Conservation (phyloP, 495 filamentous ascomycete genomes). For the Aspergillus steynii region DNA sequence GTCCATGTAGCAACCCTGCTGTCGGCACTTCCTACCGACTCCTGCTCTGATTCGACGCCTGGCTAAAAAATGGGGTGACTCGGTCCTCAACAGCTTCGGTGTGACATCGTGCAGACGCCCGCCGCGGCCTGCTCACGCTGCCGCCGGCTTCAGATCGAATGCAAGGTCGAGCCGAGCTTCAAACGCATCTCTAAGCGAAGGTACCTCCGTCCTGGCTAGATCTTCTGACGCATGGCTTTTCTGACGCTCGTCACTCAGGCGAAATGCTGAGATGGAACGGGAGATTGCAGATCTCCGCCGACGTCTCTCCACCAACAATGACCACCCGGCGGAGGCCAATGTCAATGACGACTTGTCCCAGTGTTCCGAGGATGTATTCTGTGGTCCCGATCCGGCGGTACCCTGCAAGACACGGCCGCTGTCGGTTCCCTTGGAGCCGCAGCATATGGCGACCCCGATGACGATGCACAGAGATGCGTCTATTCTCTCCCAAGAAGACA, state of each 20-base stretch:
- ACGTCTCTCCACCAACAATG: constrained; percentile 37
- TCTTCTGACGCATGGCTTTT: neutral
- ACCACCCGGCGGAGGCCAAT: constrained; percentile 32
- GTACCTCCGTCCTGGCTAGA: constrained; percentile 19
- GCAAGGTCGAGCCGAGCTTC: constrained; percentile 50
- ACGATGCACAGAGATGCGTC: constrained; percentile 41
- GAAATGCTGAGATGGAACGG: constrained; percentile 53
- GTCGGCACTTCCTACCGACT: neutral
- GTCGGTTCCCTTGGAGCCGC: constrained; percentile 39
- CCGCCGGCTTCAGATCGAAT: constrained; percentile 46
- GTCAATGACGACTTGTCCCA: constrained; percentile 39
- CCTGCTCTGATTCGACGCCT: neutral
- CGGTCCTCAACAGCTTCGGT: constrained; percentile 36
- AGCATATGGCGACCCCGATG: constrained; percentile 40
- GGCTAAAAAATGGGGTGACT: constrained; percentile 13
- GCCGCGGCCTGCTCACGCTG: constrained; percentile 51
- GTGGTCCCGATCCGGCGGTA: constrained; percentile 32
- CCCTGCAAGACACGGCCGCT: constrained; percentile 34
- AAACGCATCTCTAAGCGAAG: constrained; percentile 51
- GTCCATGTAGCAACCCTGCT: constrained; percentile 1
- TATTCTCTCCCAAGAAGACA: constrained; percentile 43
- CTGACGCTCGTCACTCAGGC: constrained; percentile 29
- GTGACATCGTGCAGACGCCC: constrained; percentile 50
- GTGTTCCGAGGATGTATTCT: constrained; percentile 42
- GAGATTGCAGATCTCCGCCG: constrained; percentile 50